Percentiles rank a stretch among this genome's conserved stretches.
Conservation (phyloP, 2,329 filamentous ascomycete species). For the Phialocephala subalpina region DNA sequence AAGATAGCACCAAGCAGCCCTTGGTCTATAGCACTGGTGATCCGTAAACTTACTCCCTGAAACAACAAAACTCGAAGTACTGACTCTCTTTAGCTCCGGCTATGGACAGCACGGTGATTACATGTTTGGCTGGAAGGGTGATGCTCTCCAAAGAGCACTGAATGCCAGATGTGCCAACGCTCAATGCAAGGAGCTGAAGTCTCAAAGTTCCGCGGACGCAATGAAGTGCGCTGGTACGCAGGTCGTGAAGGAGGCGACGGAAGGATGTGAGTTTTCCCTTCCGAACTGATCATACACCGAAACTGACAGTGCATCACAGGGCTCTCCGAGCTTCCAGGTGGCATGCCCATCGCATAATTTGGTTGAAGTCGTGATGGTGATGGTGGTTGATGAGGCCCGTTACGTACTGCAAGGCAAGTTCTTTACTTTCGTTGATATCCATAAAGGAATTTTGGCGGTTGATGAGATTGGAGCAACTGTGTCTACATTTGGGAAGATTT, state of each 20-base stretch:
- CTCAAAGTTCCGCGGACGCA: neutral
- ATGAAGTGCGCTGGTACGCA: neutral
- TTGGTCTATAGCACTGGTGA: conserved; percentile 24
- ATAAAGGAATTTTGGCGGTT: neutral
- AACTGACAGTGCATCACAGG: neutral
- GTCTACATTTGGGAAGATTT: neutral
- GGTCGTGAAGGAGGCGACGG: neutral
- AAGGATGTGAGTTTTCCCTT: conserved; percentile 2
- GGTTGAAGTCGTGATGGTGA: neutral
- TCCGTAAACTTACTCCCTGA: conserved; percentile 38
- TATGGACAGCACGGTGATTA: conserved; percentile 66
- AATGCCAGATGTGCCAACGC: conserved; percentile 34
- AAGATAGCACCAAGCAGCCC: conserved; percentile 48
- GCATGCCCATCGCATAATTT: conserved; percentile 4
- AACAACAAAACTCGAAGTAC: conserved; percentile 28
- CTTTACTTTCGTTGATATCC: conserved; percentile 6
- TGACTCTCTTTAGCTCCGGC: conserved; percentile 52
- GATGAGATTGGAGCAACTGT: neutral
- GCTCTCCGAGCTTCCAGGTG: conserved; percentile 12
- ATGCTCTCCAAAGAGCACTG: conserved; percentile 57
- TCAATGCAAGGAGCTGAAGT: conserved; percentile 1
- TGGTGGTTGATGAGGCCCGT: neutral
- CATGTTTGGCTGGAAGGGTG: conserved; percentile 62
- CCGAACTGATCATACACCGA: neutral
- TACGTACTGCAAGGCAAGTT: neutral